These are phyloP conservation scores for Myriosclerotinia curreyana DNA, from an alignment of 2,329 filamentous ascomycete genomes.

Conservation along the genomic window DNA sequence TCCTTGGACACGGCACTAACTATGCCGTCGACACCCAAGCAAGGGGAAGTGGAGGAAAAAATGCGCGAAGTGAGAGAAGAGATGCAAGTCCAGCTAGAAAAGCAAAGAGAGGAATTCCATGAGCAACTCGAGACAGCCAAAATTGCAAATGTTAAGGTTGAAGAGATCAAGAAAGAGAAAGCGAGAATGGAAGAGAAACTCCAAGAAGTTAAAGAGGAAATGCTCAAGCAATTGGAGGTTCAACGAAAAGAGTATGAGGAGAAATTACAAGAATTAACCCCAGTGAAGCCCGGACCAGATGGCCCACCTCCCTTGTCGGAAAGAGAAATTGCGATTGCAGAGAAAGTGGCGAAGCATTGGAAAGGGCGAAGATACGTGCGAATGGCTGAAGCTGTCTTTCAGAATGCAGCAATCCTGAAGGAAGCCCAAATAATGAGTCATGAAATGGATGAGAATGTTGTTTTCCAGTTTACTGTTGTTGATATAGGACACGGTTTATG, in stretches of 20 bases:
- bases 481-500: conserved; percentile 84
- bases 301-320: conserved; percentile 53
- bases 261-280: conserved; percentile 73
- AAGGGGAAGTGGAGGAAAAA: conserved; percentile 71
- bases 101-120: conserved; percentile 78
- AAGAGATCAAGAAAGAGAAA: conserved; percentile 81
- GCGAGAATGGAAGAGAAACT: conserved; percentile 80
- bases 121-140: conserved; percentile 74
- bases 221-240: conserved; percentile 78
- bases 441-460: conserved; percentile 85
- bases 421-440: conserved; percentile 98
- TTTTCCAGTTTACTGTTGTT: conserved; percentile 92
- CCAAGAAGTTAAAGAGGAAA: conserved; percentile 75
- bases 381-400: conserved; percentile 89
- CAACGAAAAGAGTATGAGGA: conserved; percentile 84
- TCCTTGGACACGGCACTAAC: conserved; percentile 92
- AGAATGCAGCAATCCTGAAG: conserved; percentile 83
- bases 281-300: conserved; percentile 52
- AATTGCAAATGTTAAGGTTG: conserved; percentile 71
- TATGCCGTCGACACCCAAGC: conserved; percentile 86
- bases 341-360: conserved; percentile 69
- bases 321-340: conserved; percentile 68
- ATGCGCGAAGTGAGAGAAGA: conserved; percentile 74
- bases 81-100: conserved; percentile 78
- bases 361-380: conserved; percentile 80